A percentile compares a stretch with the other conserved stretches of the same genome.
Conservation (phyloP, 257 asterid genomes). For the Penstemon barbatus region DNA sequence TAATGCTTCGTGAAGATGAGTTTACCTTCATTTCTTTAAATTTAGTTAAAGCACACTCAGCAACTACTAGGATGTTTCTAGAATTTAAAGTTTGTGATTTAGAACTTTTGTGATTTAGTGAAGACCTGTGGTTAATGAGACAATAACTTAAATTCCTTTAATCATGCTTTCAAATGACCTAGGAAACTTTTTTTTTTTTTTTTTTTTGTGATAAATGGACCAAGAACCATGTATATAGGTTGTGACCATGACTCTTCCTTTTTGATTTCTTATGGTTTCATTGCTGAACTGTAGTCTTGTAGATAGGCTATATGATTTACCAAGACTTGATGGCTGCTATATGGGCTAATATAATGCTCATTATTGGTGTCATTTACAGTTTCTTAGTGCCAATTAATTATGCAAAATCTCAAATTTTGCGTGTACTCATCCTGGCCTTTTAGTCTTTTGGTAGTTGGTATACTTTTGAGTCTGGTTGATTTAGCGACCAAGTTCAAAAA, state of each 20-base stretch:
- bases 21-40: neutral
- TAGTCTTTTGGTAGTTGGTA: neutral
- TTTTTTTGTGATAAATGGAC: neutral
- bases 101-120: conserved; percentile 1
- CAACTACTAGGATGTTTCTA: conserved; percentile 5
- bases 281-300: neutral
- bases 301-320: neutral
- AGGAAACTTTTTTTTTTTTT: too few species aligned
- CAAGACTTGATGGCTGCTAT: neutral
- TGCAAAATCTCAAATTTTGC: neutral
- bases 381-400: neutral
- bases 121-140: neutral
- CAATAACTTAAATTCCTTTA: neutral
- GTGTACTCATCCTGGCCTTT: neutral
- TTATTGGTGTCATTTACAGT: too few species aligned
- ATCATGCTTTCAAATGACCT: neutral
- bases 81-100: neutral
- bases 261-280: neutral
- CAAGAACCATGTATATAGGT: neutral
- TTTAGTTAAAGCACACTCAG: neutral
- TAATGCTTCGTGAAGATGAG: neutral
- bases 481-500: neutral
- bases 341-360: neutral
- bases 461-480: neutral
- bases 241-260: neutral